Conservation (phyloP, 2,329 filamentous ascomycete genomes). For the Colletotrichum magnum region DNA sequence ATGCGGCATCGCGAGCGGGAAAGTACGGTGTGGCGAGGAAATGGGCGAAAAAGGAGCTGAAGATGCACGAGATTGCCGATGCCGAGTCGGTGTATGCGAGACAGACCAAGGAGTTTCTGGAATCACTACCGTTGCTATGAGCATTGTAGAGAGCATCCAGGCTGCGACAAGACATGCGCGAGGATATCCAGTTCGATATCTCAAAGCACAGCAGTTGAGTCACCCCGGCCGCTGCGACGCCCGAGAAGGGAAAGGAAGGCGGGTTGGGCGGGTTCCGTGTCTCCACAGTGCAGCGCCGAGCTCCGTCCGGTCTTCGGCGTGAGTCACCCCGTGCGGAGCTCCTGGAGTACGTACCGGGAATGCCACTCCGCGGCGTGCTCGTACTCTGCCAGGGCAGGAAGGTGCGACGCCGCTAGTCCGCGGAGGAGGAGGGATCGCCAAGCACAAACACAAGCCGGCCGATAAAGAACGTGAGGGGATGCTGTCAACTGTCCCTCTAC, state of each 20-base stretch:
- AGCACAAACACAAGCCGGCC: background rate
- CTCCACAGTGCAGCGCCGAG: too few species aligned
- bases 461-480: background rate
- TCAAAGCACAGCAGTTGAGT: slow-evolving; percentile 20
- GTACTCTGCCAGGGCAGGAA: background rate
- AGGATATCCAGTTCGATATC: background rate
- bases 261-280: background rate
- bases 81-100: slow-evolving; percentile 22
- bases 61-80: slow-evolving; percentile 42
- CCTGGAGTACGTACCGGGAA: slow-evolving; percentile 5
- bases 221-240: slow-evolving; percentile 24
- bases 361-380: background rate
- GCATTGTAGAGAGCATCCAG: background rate
- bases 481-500: too few species aligned
- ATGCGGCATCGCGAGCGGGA: slow-evolving; percentile 41
- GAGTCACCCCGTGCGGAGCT: slow-evolving; percentile 27
- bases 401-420: background rate
- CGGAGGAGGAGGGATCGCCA: background rate
- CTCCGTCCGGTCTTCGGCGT: slow-evolving; percentile 30
- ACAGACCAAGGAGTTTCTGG: slow-evolving; percentile 29
- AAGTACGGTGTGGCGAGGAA: slow-evolving; percentile 38
- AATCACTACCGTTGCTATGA: slow-evolving; percentile 36
- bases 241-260: slow-evolving; percentile 7
- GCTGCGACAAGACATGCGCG: background rate
- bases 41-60: slow-evolving; percentile 45